Evolutionary conservation across 495 filamentous ascomycete genomes (phyloP), one percentile per base, ranked within the genome.

Genomic region (Chaetomium fimeti): DNA sequence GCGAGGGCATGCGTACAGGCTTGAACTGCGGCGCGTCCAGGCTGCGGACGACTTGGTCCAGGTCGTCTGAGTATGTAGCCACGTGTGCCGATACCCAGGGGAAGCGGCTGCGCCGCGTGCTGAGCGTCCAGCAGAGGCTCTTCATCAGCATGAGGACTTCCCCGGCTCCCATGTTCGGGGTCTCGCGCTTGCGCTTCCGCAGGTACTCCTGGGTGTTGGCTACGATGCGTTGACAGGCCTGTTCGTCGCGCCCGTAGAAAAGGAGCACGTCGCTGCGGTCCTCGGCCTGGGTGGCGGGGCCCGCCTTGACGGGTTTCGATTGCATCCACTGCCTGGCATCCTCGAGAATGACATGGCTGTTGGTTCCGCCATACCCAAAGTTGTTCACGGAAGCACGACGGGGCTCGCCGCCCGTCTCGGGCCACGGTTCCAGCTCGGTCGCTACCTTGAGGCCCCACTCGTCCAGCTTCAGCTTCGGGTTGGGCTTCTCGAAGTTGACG

Each of bases 291-390:
- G 12, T 40, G 32, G 29, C 18, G 29, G 36, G 20, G 18, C 16
- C 12, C 20, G n/a, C 25, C 25, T 29, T 15, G 16, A 16, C 3
- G 1, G 12, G 13, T n/a, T n/a, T n/a, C 1, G 13, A 29, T 13
- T 13, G 25, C 12, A 16, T 47, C n/a, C 18, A 48, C 42, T 6
- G 12, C 15, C 28, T 38, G 24, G 51, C 15, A 9, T 24, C 25
- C n/a, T 79, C 77, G 24, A 79, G 65, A 27, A 80, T 74, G 28
- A 71, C 66, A 55, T 80, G 77, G 22, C 75, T 73, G 45, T 79
- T 78, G 20, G 74, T 74, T 32, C 77, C 76, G 32, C 77, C 77
- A 56, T 76, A 80, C 1, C 78, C 78, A 48, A 80, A 80, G 61
- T 74, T 77, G 65, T 78, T 80, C 18, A 80, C 67, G 16, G 62